Conservation (phyloP, 2,329 filamentous ascomycete species). For the Epichloe typhina region DNA sequence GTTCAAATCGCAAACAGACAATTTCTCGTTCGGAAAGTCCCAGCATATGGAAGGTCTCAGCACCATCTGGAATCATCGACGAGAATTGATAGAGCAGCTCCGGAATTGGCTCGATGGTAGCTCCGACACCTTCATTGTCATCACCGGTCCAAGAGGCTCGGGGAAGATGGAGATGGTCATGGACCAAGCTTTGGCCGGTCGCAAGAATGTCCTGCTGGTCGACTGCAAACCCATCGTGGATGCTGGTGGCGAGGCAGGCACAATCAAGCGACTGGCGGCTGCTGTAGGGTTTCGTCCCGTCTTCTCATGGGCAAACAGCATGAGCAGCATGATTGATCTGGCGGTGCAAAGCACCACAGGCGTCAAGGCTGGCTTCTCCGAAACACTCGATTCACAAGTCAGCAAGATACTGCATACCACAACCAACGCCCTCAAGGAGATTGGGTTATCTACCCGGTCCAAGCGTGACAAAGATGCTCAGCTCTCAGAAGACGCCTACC, state of each 20-base stretch:
- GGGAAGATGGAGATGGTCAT: conserved; percentile 82
- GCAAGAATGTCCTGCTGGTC: conserved; percentile 67
- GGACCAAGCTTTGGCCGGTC: conserved; percentile 66
- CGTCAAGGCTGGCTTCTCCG: conserved; percentile 86
- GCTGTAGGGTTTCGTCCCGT: conserved; percentile 86
- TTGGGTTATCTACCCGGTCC: conserved; percentile 55
- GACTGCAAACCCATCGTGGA: conserved; percentile 93
- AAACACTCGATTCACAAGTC: conserved; percentile 80
- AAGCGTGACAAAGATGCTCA: conserved; percentile 62
- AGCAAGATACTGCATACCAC: conserved; percentile 83
- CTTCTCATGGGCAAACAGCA: conserved; percentile 92
- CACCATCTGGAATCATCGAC: conserved; percentile 79
- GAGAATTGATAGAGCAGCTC: conserved; percentile 68
- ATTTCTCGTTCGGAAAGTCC: conserved; percentile 49
- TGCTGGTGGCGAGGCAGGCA: conserved; percentile 73
- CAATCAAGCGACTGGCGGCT: conserved; percentile 66
- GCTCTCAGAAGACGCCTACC: conserved; percentile 70
- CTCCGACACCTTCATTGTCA: conserved; percentile 81
- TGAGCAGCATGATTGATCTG: conserved; percentile 83
- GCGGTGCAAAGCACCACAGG: conserved; percentile 90
- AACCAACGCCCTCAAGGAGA: conserved; percentile 61
- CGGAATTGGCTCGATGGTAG: conserved; percentile 79
- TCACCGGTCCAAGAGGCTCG: conserved; percentile 83
- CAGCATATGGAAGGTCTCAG: conserved; percentile 57
- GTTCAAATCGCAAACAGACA: conserved; percentile 52